Conservation (phyloP, 768 basidiomycete species). For the Agrocybe pediades region DNA sequence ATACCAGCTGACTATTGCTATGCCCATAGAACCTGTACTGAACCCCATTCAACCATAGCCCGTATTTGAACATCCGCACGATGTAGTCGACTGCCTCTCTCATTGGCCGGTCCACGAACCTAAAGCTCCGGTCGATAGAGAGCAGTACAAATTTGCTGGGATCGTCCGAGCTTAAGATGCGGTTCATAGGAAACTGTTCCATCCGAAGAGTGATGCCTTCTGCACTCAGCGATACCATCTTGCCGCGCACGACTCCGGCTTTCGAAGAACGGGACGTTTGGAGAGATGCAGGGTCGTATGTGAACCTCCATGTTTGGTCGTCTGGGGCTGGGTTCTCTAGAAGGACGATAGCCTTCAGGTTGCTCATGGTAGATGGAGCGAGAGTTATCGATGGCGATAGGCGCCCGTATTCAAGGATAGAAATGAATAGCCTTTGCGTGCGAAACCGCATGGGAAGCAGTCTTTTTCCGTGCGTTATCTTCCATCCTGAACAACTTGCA, state of each 20-base stretch:
- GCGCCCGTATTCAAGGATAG: conserved; percentile 14
- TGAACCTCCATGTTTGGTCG: conserved; percentile 58
- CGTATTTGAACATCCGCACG: conserved; percentile 50
- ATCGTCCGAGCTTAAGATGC: conserved; percentile 60
- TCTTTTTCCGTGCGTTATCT: not conserved
- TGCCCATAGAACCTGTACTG: conserved; percentile 75
- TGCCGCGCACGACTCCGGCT: conserved; percentile 36
- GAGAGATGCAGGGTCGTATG: conserved; percentile 31
- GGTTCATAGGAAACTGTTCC: conserved; percentile 53
- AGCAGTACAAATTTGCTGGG: conserved; percentile 54
- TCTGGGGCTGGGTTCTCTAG: conserved; percentile 42
- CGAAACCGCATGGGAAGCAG: not conserved
- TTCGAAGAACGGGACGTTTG: conserved; percentile 25
- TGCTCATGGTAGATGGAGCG: conserved; percentile 30
- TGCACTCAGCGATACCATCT: conserved; percentile 50
- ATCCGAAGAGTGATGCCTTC: conserved; percentile 54
- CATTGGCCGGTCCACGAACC: conserved; percentile 55
- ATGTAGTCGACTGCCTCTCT: conserved; percentile 58
- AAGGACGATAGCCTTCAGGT: conserved; percentile 39
- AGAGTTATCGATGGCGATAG: conserved; percentile 10
- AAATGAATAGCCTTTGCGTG: conserved; percentile 5
- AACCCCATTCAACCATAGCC: conserved; percentile 55
- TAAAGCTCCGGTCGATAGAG: conserved; percentile 50
- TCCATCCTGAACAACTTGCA: not conserved
- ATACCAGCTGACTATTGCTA: conserved; percentile 68